These are phyloP conservation scores for Osmanthus fragrans DNA, from an alignment of 257 asterid genomes.

Conservation along the genomic window DNA sequence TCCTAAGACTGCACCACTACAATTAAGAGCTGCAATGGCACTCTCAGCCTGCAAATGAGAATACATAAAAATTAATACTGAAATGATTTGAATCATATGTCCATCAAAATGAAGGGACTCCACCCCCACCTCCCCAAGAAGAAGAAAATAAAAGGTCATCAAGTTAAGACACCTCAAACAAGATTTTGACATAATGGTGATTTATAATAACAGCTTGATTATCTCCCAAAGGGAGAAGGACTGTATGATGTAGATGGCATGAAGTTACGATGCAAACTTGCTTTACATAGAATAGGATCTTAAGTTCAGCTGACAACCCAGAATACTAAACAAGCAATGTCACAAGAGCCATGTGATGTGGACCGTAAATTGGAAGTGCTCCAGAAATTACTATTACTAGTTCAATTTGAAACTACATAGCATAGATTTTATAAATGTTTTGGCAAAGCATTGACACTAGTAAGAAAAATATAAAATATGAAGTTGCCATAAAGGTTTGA, in stretches of 20 bases:
- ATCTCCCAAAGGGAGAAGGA: background rate
- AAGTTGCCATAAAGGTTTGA: background rate
- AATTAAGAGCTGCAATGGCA: conserved; percentile 91
- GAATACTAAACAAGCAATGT: background rate
- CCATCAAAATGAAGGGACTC: background rate
- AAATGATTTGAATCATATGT: background rate
- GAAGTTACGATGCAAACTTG: background rate
- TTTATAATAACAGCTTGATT: background rate
- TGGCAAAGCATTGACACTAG: background rate
- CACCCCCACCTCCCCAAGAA: background rate
- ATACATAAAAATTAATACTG: background rate
- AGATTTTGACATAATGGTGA: background rate
- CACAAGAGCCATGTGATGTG: background rate
- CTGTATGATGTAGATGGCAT: background rate
- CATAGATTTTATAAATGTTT: background rate
- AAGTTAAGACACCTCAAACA: background rate
- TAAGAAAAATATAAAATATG: background rate
- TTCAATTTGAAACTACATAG: background rate
- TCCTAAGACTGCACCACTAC: conserved; percentile 95
- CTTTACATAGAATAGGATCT: background rate
- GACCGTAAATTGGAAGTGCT: background rate
- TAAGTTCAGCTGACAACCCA: background rate
- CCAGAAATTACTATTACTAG: background rate
- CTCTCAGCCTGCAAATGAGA: conserved; percentile 79
- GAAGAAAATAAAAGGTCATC: background rate